Evolutionary conservation across 257 asterid species (phyloP).

Genomic region (Solanum phureja): DNA sequence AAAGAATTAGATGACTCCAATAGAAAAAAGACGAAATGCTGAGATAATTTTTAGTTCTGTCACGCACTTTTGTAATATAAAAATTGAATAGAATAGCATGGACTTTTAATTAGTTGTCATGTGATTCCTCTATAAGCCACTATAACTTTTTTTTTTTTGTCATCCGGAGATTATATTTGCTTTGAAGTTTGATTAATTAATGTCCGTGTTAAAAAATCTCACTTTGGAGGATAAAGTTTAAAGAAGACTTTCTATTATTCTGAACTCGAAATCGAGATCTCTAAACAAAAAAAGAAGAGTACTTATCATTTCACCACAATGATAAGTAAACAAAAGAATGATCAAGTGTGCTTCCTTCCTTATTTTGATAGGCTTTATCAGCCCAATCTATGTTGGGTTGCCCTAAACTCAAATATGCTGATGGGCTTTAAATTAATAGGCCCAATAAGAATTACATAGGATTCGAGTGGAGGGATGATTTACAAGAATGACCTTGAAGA

Average conservation of each 20-base stretch:
- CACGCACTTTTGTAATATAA: background rate
- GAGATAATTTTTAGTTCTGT: no score
- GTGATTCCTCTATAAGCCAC: background rate
- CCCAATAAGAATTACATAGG: background rate
- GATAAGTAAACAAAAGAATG: background rate
- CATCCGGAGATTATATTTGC: background rate
- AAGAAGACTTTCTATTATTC: no score
- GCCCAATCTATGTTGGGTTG: background rate
- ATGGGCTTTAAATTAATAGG: background rate
- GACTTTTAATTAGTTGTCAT: background rate
- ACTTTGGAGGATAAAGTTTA: no score
- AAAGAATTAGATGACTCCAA: background rate
- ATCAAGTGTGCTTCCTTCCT: background rate
- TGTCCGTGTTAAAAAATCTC: rapidly evolving
- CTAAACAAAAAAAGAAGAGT: no score
- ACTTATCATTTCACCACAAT: background rate
- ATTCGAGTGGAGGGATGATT: background rate
- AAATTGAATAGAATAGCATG: background rate
- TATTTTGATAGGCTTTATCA: background rate
- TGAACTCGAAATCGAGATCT: no score
- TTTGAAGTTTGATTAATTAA: background rate
- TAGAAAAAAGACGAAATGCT: background rate
- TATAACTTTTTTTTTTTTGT: no score
- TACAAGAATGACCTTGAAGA: background rate
- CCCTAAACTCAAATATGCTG: background rate